Evolutionary conservation across 495 filamentous ascomycete species (phyloP).

Genomic region (Sabuloglossum arenarium): DNA sequence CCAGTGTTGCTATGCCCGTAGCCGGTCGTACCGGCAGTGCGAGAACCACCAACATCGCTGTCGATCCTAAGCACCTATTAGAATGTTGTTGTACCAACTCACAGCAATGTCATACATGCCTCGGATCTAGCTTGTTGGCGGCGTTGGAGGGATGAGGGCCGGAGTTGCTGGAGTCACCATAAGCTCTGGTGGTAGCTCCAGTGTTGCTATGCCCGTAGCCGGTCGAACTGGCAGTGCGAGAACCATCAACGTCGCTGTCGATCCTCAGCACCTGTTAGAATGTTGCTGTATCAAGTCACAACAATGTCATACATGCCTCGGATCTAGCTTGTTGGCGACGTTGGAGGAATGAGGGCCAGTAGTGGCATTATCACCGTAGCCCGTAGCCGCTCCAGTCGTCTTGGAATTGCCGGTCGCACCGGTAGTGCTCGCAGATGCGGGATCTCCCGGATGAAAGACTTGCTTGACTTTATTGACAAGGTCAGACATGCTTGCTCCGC

Average conservation of each 20-base stretch:
- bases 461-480: constrained; percentile 60
- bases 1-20: background rate
- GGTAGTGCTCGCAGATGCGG: constrained; percentile 22
- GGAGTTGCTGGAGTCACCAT: too few species aligned
- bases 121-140: constrained; percentile 30
- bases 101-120: constrained; percentile 8
- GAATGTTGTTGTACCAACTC: too few species aligned
- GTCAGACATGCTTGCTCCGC: constrained; percentile 36
- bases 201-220: background rate
- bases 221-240: background rate
- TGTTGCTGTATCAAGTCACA: too few species aligned
- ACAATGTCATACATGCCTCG: constrained; percentile 10
- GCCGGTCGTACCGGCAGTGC: background rate
- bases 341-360: background rate
- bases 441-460: constrained; percentile 30
- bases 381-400: background rate
- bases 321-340: constrained; percentile 30
- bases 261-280: too few species aligned
- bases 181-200: background rate
- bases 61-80: constrained; percentile 1
- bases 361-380: too few species aligned
- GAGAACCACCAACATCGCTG: background rate
- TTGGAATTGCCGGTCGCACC: constrained; percentile 7
- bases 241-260: background rate
- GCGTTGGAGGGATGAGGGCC: background rate